phyloP scores from a whole-genome alignment of 1,139 yeast species.

The Magnusiomyces fungicola region DNA sequence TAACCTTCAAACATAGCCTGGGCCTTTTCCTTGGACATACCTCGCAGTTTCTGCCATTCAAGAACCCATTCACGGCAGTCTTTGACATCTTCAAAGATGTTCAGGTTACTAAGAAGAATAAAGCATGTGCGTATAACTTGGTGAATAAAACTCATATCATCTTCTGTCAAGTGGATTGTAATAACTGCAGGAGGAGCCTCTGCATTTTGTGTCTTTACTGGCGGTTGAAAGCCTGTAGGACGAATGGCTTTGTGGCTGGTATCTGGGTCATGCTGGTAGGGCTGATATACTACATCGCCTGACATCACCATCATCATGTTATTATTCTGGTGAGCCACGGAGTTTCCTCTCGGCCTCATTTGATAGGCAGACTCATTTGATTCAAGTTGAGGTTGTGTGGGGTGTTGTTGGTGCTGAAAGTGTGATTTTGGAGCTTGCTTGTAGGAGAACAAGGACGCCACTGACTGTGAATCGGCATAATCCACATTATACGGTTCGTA shows the following conservation, averaged over 20 bases:
- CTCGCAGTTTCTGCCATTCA: background rate
- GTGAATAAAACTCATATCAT: background rate
- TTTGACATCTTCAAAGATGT: background rate
- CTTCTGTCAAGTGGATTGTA: background rate
- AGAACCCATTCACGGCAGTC: background rate
- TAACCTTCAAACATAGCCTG: background rate
- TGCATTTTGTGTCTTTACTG: background rate
- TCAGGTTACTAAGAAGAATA: background rate
- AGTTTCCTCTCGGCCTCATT: too few species aligned
- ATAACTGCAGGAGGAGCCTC: too few species aligned
- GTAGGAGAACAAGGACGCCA: too few species aligned
- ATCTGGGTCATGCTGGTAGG: background rate
- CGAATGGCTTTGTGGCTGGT: background rate
- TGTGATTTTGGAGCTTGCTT: too few species aligned
- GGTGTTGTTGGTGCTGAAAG: too few species aligned
- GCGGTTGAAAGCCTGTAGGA: background rate
- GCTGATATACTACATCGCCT: background rate
- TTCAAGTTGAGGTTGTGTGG: too few species aligned
- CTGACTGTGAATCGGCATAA: too few species aligned
- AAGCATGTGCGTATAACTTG: background rate
- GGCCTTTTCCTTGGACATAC: background rate
- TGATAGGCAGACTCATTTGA: too few species aligned
- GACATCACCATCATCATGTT: background rate
- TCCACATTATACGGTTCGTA: too few species aligned
- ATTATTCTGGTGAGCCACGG: too few species aligned